phyloP scores from a whole-genome alignment of 345 rosid genomes.

The Eucalyptus cloeziana region DNA sequence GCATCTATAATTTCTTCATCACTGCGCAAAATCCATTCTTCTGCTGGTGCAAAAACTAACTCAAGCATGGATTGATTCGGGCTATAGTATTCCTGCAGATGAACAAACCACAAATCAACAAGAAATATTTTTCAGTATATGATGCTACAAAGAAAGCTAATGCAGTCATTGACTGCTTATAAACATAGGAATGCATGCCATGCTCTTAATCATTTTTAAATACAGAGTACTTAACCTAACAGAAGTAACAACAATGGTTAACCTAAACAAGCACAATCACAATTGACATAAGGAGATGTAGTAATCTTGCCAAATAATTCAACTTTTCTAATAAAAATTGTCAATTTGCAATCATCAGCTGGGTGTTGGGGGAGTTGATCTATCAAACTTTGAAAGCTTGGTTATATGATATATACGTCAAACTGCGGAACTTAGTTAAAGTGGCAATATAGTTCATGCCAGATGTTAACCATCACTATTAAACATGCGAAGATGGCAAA shows the following conservation, averaged over 20 bases:
- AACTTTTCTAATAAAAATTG: background rate
- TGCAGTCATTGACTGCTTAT: background rate
- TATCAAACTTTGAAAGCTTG: background rate
- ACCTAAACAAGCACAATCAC: background rate
- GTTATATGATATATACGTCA: background rate
- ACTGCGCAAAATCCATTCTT: conserved; percentile 77
- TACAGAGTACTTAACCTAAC: background rate
- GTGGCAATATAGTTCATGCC: background rate
- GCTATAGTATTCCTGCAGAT: conserved; percentile 68
- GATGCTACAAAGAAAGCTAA: background rate
- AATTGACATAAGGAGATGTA: background rate
- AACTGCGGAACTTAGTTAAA: background rate
- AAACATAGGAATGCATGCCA: background rate
- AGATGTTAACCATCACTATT: background rate
- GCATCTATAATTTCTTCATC: conserved; percentile 86
- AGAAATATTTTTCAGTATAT: background rate
- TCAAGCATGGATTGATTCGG: conserved; percentile 92
- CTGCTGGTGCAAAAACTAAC: conserved; percentile 95
- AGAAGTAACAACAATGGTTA: background rate
- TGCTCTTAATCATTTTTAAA: background rate
- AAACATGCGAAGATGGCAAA: background rate
- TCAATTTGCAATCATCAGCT: background rate
- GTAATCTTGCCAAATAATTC: background rate
- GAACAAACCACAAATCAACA: background rate
- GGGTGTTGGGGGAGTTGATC: background rate